phyloP scores from a whole-genome alignment of 2,329 filamentous ascomycete species.

The Diplocarpon rosae region DNA sequence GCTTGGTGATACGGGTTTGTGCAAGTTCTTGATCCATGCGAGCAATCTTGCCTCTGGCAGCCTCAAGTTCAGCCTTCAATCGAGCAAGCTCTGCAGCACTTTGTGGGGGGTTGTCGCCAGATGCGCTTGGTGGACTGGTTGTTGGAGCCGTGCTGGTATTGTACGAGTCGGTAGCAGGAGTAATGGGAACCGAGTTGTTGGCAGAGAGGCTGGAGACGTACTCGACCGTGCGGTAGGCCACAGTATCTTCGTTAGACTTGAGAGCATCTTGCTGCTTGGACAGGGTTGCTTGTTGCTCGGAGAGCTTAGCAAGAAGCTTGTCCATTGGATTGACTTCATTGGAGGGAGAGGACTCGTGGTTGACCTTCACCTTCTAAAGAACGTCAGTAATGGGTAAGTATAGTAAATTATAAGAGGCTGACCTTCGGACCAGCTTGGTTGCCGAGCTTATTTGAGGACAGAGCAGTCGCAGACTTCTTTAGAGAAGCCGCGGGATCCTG shows the following conservation, averaged over 20 bases:
- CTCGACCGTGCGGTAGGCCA: constrained; percentile 29
- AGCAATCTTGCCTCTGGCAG: constrained; percentile 58
- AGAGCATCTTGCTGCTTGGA: constrained; percentile 47
- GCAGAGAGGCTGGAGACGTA: constrained; percentile 37
- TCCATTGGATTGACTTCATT: constrained; percentile 49
- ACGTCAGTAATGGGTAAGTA: background rate
- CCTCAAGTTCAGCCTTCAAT: constrained; percentile 60
- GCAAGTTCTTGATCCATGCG: constrained; percentile 62
- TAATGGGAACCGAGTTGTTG: constrained; percentile 50
- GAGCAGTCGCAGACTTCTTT: constrained; percentile 32
- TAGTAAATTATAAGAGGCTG: constrained; percentile 21
- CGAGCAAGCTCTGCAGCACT: constrained; percentile 49
- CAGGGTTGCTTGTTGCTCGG: constrained; percentile 56
- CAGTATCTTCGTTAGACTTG: constrained; percentile 27
- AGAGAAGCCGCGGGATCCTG: constrained; percentile 17
- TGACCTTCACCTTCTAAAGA: constrained; percentile 37
- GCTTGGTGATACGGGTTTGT: constrained; percentile 48
- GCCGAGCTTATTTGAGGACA: constrained; percentile 43
- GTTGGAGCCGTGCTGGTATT: constrained; percentile 33
- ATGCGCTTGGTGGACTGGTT: constrained; percentile 42
- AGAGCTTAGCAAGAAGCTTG: constrained; percentile 59
- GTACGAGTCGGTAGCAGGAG: constrained; percentile 47
- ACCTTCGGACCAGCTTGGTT: constrained; percentile 44
- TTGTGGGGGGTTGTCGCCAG: constrained; percentile 29
- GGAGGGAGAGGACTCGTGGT: constrained; percentile 31